A percentile compares a stretch with the other conserved stretches of the same genome.
Conservation (phyloP, 805 yeast species). For the Spathaspora hagerdaliae region DNA sequence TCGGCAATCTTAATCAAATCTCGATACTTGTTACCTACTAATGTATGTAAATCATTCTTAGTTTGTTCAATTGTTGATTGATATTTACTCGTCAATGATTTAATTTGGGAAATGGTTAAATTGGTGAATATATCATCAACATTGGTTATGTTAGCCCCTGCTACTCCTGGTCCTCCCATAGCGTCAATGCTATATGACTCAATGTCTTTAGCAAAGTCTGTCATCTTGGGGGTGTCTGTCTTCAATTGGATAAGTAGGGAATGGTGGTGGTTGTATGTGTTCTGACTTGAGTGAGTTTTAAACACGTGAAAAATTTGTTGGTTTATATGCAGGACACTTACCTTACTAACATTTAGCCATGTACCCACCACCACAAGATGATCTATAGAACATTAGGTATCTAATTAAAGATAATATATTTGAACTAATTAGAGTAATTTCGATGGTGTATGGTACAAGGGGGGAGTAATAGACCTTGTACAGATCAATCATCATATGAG, state of each 20-base stretch:
- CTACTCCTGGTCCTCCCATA: neutral
- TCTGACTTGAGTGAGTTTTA: neutral
- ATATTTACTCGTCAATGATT: constrained; percentile 25
- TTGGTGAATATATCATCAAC: constrained; percentile 30
- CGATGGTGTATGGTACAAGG: too few relatives aligned
- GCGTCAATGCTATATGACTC: neutral
- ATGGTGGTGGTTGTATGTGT: neutral
- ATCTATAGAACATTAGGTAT: too few relatives aligned
- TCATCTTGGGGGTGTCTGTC: neutral
- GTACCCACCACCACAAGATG: too few relatives aligned
- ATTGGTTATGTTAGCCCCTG: too few relatives aligned
- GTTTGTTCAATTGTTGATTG: constrained; percentile 22
- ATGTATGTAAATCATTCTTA: constrained; percentile 28
- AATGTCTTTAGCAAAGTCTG: neutral
- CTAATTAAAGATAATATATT: too few relatives aligned
- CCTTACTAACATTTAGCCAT: too few relatives aligned
- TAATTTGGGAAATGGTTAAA: constrained; percentile 29
- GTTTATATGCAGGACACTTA: too few relatives aligned
- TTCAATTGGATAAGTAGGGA: neutral
- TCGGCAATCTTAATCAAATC: constrained; percentile 43
- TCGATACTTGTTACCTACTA: constrained; percentile 39
- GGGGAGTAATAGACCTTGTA: too few relatives aligned
- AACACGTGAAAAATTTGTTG: too few relatives aligned
- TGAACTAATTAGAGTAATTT: too few relatives aligned
- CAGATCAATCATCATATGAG: too few relatives aligned